Evolutionary conservation across 108 stramenopile genomes (phyloP).

Genomic region (Nitzschia sp.): DNA sequence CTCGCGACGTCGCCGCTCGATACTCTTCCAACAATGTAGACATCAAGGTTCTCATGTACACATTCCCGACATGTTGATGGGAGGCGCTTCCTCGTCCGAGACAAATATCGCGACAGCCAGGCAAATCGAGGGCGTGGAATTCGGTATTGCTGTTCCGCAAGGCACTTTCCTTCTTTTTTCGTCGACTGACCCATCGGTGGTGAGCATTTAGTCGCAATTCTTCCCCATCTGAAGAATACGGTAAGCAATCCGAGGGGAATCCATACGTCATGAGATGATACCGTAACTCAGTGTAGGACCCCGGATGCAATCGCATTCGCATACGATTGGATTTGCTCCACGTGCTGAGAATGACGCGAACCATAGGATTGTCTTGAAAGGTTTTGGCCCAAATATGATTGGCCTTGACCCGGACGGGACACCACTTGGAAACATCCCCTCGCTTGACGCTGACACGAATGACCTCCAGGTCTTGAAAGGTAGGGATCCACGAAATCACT

Average conservation of each 20-base stretch:
- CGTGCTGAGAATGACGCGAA: background rate
- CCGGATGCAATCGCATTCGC: slow-evolving; percentile 9
- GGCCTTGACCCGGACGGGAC: slow-evolving; percentile 1
- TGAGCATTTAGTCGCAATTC: background rate
- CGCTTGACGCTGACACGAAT: background rate
- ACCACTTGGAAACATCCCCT: background rate
- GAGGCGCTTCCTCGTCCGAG: slow-evolving; percentile 1
- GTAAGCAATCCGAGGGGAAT: slow-evolving; percentile 19
- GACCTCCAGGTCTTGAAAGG: background rate
- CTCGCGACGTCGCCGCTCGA: background rate
- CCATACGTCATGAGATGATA: slow-evolving; percentile 26
- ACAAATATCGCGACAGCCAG: slow-evolving; percentile 11
- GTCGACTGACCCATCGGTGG: slow-evolving; percentile 8
- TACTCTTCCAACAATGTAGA: background rate
- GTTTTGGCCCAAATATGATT: slow-evolving; percentile 6
- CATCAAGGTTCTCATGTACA: slow-evolving; percentile 11
- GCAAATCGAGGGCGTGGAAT: slow-evolving; percentile 7
- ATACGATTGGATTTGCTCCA: background rate
- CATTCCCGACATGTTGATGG: slow-evolving; percentile 12
- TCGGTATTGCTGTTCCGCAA: background rate
- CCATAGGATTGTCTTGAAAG: background rate
- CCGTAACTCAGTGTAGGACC: slow-evolving; percentile 20
- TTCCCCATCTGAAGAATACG: slow-evolving; percentile 11
- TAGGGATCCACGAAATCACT: background rate
- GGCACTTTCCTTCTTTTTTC: background rate